These are phyloP conservation scores for Echeveria elegans DNA, from an alignment of 164 flowering plant species.

Conservation along the genomic window DNA sequence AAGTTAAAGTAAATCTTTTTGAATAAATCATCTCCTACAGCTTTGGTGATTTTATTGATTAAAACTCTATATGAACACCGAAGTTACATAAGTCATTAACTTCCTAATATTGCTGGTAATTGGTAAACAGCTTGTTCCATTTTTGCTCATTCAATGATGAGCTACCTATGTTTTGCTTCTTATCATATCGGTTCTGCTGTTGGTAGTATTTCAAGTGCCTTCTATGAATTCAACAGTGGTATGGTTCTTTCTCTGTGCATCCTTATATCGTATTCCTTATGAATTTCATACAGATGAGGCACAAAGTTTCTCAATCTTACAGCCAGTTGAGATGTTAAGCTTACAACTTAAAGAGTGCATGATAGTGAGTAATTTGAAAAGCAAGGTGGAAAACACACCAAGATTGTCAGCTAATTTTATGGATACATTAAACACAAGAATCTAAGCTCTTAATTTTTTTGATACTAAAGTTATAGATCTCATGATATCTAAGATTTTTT, in stretches of 20 bases:
- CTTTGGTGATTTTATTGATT: neutral
- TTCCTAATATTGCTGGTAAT: neutral
- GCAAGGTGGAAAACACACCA: neutral
- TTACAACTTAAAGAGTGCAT: neutral
- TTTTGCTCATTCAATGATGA: neutral
- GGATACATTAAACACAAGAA: neutral
- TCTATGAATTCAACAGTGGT: slow-evolving; percentile 89
- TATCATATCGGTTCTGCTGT: slow-evolving; percentile 82
- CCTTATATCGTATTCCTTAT: neutral
- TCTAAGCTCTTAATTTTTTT: neutral
- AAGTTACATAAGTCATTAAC: neutral
- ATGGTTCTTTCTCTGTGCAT: slow-evolving; percentile 1
- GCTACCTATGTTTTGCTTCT: slow-evolving; percentile 1
- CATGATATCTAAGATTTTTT: neutral
- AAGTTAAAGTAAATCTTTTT: too few relatives aligned
- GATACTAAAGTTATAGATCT: neutral
- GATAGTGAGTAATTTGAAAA: neutral
- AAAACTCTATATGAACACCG: neutral
- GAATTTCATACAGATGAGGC: neutral
- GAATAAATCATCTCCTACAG: neutral
- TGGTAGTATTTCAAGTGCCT: slow-evolving; percentile 87
- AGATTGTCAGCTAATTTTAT: neutral
- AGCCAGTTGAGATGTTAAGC: neutral
- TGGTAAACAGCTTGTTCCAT: neutral
- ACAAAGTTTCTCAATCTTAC: neutral